Percentiles rank a stretch among this genome's conserved stretches.
Evolutionary conservation across 768 basidiomycete genomes (phyloP).

Genomic region (Phanerochaete sordida): DNA sequence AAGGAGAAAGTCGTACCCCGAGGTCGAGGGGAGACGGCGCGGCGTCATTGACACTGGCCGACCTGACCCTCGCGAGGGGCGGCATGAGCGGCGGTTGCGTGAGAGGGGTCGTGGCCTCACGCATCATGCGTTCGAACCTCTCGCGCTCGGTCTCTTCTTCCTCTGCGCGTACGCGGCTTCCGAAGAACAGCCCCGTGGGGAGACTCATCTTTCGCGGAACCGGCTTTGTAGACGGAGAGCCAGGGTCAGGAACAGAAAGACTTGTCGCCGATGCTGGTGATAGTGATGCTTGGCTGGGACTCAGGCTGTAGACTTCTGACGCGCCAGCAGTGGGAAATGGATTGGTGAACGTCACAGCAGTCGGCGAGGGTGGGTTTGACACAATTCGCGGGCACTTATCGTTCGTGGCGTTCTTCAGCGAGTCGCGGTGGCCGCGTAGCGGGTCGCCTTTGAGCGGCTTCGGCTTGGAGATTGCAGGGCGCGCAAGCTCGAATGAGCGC

Average conservation of each 20-base stretch:
- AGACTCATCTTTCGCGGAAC: slow-evolving; percentile 2
- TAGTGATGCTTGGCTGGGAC: background rate
- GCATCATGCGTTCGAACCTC: background rate
- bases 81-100: slow-evolving; percentile 6
- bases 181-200: background rate
- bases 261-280: background rate
- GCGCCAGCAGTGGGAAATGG: background rate
- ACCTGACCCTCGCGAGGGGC: background rate
- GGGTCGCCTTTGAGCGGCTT: slow-evolving; percentile 41
- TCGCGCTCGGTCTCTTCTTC: background rate
- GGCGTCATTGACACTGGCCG: background rate
- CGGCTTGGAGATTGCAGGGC: slow-evolving; percentile 42
- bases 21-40: background rate
- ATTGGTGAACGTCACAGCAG: slow-evolving; percentile 2
- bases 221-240: background rate
- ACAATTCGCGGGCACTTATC: slow-evolving; percentile 1
- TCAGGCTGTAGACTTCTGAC: background rate
- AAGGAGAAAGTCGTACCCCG: background rate
- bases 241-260: background rate
- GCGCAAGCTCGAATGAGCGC: slow-evolving; percentile 71
- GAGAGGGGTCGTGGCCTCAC: background rate
- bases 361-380: background rate
- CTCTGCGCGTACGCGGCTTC: background rate
- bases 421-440: slow-evolving; percentile 2
- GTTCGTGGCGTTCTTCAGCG: background rate